These are phyloP conservation scores for Trichosporon sp. DNA, from an alignment of 1,284 basidiomycete species.

Conservation along the genomic window DNA sequence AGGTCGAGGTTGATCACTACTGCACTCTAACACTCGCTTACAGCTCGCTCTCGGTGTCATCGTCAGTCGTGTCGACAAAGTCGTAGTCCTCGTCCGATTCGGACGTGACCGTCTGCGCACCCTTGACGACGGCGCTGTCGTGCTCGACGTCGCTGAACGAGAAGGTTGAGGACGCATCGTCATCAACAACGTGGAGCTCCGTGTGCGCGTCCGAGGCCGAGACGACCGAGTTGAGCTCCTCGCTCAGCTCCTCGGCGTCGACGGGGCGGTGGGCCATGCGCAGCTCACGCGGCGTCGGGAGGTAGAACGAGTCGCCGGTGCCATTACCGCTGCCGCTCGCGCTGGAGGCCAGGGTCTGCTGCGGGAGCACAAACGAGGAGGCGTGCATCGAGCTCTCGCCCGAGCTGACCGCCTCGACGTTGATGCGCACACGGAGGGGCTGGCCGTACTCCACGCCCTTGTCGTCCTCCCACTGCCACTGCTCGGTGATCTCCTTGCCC, in stretches of 20 bases:
- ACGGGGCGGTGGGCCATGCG: conserved; percentile 4
- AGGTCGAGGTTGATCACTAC: not conserved
- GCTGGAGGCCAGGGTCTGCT: conserved; percentile 7
- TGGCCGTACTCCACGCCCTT: conserved; percentile 38
- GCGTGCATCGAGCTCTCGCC: conserved; percentile 22
- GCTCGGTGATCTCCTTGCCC: conserved; percentile 35
- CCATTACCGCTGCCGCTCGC: not conserved
- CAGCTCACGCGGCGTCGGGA: conserved; percentile 9
- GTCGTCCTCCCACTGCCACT: conserved; percentile 42
- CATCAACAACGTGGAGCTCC: conserved; percentile 16
- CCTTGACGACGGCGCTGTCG: not conserved
- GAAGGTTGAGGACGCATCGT: conserved; percentile 16
- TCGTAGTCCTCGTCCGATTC: conserved; percentile 16
- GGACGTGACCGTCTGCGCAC: conserved; percentile 2
- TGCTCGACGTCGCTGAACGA: conserved; percentile 17
- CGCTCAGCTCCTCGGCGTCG: conserved; percentile 9
- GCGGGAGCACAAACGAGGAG: conserved; percentile 33
- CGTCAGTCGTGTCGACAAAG: conserved; percentile 20
- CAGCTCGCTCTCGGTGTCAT: conserved; percentile 21
- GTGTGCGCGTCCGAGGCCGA: conserved; percentile 5
- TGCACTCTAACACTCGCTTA: not conserved
- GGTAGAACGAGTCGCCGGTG: conserved; percentile 11
- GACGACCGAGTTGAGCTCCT: conserved; percentile 9
- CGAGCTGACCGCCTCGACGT: conserved; percentile 25
- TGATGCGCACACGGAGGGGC: conserved; percentile 34